A percentile compares a stretch with the other conserved stretches of the same genome.
phyloP scores from a whole-genome alignment of 176 grass and related monocot genomes.

The Saccharum spontaneum region DNA sequence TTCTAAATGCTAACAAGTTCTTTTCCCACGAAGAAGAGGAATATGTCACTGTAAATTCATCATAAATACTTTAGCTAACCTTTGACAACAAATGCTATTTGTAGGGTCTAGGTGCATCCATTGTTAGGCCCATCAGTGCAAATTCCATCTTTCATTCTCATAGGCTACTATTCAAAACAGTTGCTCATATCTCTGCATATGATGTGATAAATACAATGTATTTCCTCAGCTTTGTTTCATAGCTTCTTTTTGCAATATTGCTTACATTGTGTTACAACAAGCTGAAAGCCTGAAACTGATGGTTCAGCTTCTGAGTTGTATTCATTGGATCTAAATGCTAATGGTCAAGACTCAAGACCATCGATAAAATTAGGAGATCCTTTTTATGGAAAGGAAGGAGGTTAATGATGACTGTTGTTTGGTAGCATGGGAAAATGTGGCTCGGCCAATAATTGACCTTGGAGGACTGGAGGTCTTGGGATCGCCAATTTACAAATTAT shows the following conservation, averaged over 20 bases:
- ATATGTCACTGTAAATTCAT: neutral
- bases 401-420: too few species aligned
- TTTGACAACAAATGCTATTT: neutral
- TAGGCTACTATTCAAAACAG: neutral
- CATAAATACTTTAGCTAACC: neutral
- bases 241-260: neutral
- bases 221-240: neutral
- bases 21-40: constrained; percentile 16
- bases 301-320: too few species aligned
- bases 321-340: too few species aligned
- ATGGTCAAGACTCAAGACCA: too few species aligned
- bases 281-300: too few species aligned
- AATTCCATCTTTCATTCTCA: neutral
- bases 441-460: too few species aligned
- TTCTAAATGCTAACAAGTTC: neutral
- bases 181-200: neutral
- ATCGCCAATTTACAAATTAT: too few species aligned
- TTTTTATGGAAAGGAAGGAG: too few species aligned
- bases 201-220: neutral
- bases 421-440: too few species aligned
- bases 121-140: neutral
- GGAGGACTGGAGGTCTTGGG: too few species aligned
- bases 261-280: neutral
- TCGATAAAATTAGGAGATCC: too few species aligned
- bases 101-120: neutral